Evolutionary conservation across 108 stramenopile species (phyloP).

Genomic region (Pseudonitzschia multistriata): DNA sequence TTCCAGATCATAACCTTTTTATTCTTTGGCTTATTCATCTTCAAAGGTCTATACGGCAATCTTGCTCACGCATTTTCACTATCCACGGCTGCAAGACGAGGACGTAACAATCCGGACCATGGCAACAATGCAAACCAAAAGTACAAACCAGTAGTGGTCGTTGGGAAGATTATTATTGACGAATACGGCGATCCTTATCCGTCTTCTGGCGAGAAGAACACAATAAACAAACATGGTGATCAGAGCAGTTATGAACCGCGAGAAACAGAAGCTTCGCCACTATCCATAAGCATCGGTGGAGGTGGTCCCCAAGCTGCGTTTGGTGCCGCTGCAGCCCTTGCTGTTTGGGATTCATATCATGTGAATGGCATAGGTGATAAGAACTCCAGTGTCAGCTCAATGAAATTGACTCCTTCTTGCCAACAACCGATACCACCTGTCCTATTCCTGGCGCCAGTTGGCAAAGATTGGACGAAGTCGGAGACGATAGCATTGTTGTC

Average conservation of each 20-base stretch:
- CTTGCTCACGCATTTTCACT: neutral
- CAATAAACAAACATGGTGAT: neutral
- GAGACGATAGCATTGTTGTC: conserved; percentile 2
- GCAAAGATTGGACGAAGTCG: conserved; percentile 38
- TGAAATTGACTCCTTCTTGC: neutral
- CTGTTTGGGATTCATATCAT: conserved; percentile 9
- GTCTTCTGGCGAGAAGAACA: neutral
- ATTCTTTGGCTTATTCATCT: neutral
- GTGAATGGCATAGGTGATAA: neutral
- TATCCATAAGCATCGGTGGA: conserved; percentile 36
- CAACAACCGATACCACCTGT: neutral
- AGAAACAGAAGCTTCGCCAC: neutral
- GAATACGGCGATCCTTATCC: conserved; percentile 36
- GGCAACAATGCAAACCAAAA: neutral
- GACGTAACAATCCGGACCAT: neutral
- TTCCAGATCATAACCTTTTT: neutral
- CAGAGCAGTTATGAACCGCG: no score
- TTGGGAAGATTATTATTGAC: conserved; percentile 56
- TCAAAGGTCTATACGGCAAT: neutral
- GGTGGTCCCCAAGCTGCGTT: conserved; percentile 59
- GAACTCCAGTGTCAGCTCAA: neutral
- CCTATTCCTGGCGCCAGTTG: conserved; percentile 28
- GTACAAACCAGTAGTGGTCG: conserved; percentile 28
- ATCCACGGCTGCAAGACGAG: neutral
- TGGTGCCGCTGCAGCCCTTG: conserved; percentile 48